Conservation (phyloP, 768 basidiomycete genomes). For the Trametes cingulata region DNA sequence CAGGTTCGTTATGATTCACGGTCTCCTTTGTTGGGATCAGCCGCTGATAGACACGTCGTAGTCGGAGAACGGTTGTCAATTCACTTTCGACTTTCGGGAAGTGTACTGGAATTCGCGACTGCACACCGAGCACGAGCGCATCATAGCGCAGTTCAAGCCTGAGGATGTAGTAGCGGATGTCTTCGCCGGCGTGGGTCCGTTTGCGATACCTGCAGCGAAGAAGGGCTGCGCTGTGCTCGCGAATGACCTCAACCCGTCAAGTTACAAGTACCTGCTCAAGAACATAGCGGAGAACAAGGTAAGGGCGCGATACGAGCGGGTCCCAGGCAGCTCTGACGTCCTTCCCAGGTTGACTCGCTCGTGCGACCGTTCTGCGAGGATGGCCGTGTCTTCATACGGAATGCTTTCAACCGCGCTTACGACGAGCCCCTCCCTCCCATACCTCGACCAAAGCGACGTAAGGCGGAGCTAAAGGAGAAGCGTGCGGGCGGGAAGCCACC, state of each 20-base stretch:
- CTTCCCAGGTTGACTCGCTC: slow-evolving; percentile 66
- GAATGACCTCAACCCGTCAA: slow-evolving; percentile 93
- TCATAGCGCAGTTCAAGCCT: slow-evolving; percentile 71
- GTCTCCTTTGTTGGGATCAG: background rate
- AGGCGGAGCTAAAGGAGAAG: slow-evolving; percentile 48
- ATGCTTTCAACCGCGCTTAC: slow-evolving; percentile 51
- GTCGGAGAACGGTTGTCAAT: slow-evolving; percentile 84
- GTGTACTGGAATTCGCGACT: slow-evolving; percentile 99
- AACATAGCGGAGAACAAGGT: slow-evolving; percentile 84
- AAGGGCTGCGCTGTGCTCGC: slow-evolving; percentile 88
- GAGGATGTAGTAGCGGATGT: slow-evolving; percentile 88
- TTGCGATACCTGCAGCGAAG: slow-evolving; percentile 90
- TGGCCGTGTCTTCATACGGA: slow-evolving; percentile 81
- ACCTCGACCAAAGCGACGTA: slow-evolving; percentile 16
- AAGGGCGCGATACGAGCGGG: slow-evolving; percentile 23
- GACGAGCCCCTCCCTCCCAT: slow-evolving; percentile 58
- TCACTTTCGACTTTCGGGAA: slow-evolving; percentile 90
- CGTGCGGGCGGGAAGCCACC: slow-evolving; percentile 26
- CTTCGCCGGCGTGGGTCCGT: slow-evolving; percentile 97
- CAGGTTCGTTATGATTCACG: slow-evolving; percentile 67
- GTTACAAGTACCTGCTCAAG: slow-evolving; percentile 69
- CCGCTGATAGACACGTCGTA: slow-evolving; percentile 30
- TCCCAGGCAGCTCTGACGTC: background rate
- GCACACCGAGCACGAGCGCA: slow-evolving; percentile 85
- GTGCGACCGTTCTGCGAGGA: slow-evolving; percentile 81